These are phyloP conservation scores for Neonectria faginata DNA, from an alignment of 2,329 filamentous ascomycete species.

Conservation along the genomic window DNA sequence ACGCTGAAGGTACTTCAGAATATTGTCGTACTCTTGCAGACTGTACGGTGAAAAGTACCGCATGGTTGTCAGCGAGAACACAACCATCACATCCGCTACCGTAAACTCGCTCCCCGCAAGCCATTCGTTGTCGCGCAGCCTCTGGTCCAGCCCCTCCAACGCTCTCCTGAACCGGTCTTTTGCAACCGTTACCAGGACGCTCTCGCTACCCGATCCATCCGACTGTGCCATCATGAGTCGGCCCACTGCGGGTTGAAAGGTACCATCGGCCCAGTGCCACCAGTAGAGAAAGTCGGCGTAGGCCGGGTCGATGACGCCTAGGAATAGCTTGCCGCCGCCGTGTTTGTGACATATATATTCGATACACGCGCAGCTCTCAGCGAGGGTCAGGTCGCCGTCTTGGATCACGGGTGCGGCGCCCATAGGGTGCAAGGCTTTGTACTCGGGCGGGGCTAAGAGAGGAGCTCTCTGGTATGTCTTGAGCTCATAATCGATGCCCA, in stretches of 20 bases:
- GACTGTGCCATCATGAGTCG: slow-evolving; percentile 52
- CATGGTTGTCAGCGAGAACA: slow-evolving; percentile 72
- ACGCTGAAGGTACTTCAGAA: slow-evolving; percentile 60
- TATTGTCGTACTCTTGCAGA: slow-evolving; percentile 54
- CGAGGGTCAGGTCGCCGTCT: slow-evolving; percentile 64
- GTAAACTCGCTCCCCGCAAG: slow-evolving; percentile 72
- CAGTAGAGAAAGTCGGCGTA: slow-evolving; percentile 74
- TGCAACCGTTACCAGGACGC: slow-evolving; percentile 47
- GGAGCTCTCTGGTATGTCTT: slow-evolving; percentile 39
- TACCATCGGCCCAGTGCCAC: slow-evolving; percentile 68
- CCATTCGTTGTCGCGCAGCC: slow-evolving; percentile 62
- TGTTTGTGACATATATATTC: slow-evolving; percentile 72
- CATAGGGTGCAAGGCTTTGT: slow-evolving; percentile 54
- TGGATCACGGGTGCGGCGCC: slow-evolving; percentile 71
- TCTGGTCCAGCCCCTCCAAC: slow-evolving; percentile 63
- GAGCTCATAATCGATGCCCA: slow-evolving; percentile 63
- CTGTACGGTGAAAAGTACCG: slow-evolving; percentile 62
- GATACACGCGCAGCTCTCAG: slow-evolving; percentile 69
- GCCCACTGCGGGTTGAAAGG: slow-evolving; percentile 54
- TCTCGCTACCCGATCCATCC: slow-evolving; percentile 24
- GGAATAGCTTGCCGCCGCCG: slow-evolving; percentile 60
- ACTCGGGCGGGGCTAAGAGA: slow-evolving; percentile 37
- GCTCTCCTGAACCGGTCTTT: slow-evolving; percentile 50
- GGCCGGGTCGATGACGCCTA: slow-evolving; percentile 57
- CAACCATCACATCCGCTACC: slow-evolving; percentile 73